Evolutionary conservation across 2,329 filamentous ascomycete genomes (phyloP).

Genomic region (Paraconiothyrium sp.): DNA sequence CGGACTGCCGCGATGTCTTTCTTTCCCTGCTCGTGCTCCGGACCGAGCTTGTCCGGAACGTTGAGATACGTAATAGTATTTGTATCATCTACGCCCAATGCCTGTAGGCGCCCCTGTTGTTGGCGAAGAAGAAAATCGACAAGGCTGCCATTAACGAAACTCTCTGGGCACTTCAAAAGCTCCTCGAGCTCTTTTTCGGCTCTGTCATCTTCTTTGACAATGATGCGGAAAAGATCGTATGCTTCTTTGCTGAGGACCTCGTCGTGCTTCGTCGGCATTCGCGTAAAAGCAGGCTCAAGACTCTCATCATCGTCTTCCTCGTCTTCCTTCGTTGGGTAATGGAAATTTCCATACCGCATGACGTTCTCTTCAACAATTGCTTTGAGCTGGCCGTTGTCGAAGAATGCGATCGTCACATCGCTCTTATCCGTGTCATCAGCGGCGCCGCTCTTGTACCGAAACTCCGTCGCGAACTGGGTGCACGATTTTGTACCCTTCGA

Average conservation of each 20-base stretch:
- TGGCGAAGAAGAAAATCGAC: not conserved
- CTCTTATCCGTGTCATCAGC: constrained; percentile 15
- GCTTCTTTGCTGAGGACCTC: no score
- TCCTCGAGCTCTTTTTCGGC: not conserved
- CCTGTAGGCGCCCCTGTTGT: not conserved
- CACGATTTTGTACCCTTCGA: constrained; percentile 20
- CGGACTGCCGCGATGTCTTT: not conserved
- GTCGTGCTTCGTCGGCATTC: no score
- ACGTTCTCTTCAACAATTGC: not conserved
- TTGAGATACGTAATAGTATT: not conserved
- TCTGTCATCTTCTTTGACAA: not conserved
- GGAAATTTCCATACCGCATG: no score
- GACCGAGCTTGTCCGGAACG: not conserved
- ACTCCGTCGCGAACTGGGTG: constrained; percentile 17
- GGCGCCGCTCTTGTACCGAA: constrained; percentile 20
- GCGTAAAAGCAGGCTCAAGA: no score
- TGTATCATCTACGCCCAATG: not conserved
- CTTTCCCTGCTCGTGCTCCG: not conserved
- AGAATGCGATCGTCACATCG: constrained; percentile 19
- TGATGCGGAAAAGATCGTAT: no score
- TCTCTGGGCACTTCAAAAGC: not conserved
- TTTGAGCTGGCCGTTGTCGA: constrained; percentile 11
- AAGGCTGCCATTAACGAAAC: not conserved
- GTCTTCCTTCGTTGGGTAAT: no score
- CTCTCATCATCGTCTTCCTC: no score